Conservation (phyloP, 2,329 filamentous ascomycete species). For the Teratosphaeriaceae sp. region DNA sequence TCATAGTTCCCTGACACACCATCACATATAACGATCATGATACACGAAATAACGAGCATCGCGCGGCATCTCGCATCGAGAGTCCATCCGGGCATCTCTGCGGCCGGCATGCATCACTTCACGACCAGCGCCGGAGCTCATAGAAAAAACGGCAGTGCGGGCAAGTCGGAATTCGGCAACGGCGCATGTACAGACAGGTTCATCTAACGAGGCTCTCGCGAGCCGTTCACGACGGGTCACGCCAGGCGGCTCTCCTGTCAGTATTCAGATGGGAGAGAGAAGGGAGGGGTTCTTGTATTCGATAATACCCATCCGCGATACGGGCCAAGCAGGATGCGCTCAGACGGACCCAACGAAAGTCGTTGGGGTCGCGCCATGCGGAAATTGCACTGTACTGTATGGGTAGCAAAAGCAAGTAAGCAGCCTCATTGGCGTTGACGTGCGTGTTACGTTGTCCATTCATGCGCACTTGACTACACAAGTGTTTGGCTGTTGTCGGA, state of each 20-base stretch:
- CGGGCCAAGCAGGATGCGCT: no score
- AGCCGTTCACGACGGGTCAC: background rate
- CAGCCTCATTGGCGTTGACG: no score
- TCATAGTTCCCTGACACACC: background rate
- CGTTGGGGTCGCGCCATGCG: background rate
- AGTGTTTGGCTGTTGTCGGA: no score
- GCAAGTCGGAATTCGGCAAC: background rate
- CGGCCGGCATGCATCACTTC: background rate
- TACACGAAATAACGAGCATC: background rate
- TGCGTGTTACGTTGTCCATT: no score
- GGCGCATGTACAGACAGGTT: slow-evolving; percentile 2
- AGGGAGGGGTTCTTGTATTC: background rate
- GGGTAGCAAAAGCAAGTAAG: background rate
- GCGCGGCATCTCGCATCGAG: background rate
- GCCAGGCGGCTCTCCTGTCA: background rate
- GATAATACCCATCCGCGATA: background rate
- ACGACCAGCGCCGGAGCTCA: slow-evolving; percentile 2
- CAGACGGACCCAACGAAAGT: no score
- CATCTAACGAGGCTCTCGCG: background rate
- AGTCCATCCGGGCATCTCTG: slow-evolving; percentile 5
- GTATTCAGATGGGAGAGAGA: background rate
- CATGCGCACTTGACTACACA: no score
- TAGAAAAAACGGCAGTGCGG: background rate
- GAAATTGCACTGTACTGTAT: background rate
- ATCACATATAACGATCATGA: background rate